These are phyloP conservation scores for Cercospora sesami DNA, from an alignment of 2,329 filamentous ascomycete species.

Conservation along the genomic window DNA sequence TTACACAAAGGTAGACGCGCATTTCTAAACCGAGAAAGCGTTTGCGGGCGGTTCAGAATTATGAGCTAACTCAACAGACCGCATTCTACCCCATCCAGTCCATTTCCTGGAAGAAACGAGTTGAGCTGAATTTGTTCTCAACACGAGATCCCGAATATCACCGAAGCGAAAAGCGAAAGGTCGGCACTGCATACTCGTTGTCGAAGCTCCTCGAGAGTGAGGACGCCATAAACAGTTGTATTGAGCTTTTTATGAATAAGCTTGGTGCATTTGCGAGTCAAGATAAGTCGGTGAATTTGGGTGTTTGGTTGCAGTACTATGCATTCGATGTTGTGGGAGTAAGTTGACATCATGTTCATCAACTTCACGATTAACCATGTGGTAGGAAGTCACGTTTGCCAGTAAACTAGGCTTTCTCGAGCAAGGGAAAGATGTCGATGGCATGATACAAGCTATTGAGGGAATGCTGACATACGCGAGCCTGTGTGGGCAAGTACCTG, in stretches of 20 bases:
- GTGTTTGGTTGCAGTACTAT: neutral
- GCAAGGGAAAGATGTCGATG: conserved; percentile 9
- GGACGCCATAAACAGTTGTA: neutral
- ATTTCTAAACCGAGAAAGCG: neutral
- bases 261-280: neutral
- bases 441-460: neutral
- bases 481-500: conserved; percentile 1
- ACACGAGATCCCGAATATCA: conserved; percentile 44
- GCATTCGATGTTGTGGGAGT: conserved; percentile 3
- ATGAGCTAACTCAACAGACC: conserved; percentile 1
- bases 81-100: conserved; percentile 37
- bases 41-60: too few species aligned
- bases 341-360: neutral
- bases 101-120: conserved; percentile 27
- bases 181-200: conserved; percentile 21
- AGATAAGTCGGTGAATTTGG: neutral
- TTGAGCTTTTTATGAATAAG: neutral
- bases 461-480: neutral
- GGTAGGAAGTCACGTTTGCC: conserved; percentile 14
- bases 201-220: conserved; percentile 12
- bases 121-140: conserved; percentile 37
- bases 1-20: neutral
- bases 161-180: conserved; percentile 38
- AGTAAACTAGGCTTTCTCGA: conserved; percentile 21
- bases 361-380: neutral